These are phyloP conservation scores for Penicillium steckii DNA, from an alignment of 495 filamentous ascomycete genomes.

Conservation along the genomic window DNA sequence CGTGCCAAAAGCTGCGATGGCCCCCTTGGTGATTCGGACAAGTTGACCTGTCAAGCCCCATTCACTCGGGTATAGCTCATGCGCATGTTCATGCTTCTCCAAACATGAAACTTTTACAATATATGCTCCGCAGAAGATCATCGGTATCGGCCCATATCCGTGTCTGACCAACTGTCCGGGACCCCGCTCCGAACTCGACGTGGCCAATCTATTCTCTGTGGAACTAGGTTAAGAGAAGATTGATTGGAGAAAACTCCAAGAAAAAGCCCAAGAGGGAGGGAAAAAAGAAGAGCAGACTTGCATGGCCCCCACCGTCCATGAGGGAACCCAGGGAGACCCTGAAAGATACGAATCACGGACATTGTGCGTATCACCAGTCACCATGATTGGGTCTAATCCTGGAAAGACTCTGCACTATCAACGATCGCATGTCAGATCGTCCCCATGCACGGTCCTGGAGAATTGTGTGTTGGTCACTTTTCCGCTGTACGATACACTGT, in stretches of 20 bases:
- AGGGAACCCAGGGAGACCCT: neutral
- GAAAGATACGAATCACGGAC: conserved; percentile 14
- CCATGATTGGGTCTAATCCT: conserved; percentile 16
- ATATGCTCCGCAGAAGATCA: neutral
- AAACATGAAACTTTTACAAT: neutral
- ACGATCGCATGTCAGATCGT: conserved; percentile 29
- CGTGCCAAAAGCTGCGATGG: neutral
- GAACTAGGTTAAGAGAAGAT: neutral
- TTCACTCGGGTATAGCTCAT: neutral
- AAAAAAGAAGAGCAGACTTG: neutral
- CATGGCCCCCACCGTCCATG: conserved; percentile 1
- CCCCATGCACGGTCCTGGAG: conserved; percentile 16
- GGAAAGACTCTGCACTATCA: conserved; percentile 12
- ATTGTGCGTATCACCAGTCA: conserved; percentile 1
- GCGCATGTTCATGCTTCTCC: neutral
- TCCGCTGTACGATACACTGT: neutral
- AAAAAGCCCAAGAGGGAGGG: neutral
- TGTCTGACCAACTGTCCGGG: neutral
- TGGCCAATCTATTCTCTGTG: neutral
- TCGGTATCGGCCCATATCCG: neutral
- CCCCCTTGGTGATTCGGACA: neutral
- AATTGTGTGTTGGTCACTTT: neutral
- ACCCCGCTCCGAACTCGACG: neutral
- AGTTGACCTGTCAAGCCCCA: conserved; percentile 13
- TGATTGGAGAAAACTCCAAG: neutral